Evolutionary conservation across 2,329 filamentous ascomycete genomes (phyloP), one percentile per base, ranked within the genome.

Genomic region (Pseudogymnoascus sp.): DNA sequence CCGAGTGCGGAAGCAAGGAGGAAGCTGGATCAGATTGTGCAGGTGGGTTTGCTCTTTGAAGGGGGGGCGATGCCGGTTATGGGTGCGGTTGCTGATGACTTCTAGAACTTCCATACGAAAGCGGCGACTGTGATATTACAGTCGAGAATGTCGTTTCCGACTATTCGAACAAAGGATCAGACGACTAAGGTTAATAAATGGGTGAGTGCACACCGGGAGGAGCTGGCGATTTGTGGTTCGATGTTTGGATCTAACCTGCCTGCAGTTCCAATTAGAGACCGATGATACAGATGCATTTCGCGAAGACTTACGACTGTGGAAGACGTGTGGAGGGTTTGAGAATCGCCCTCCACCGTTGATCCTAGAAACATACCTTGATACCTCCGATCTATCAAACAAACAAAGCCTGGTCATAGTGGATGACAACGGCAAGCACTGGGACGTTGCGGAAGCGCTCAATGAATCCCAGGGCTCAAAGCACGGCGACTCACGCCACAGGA

Each of bases 21-120:
- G 77, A 95, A 95, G 79, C 81, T 97, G 69, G 95, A 96, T 75
- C 92, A 96, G 77, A 95, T 97, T 72, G 88, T 97, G 70, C 91
- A 95, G 83, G 92, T 96, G 79, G 66, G 77, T 70, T 21, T 19
- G 29, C 29, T 6, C 10, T 35, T 56, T 56, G 29, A 33, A n/a
- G n/a, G 11, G 15, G 50, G 29, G 65, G 46, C 13, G 61, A 61
- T 17, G 31, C 26, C 19, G 29, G 64, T 68, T 26, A 65, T 72
- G 31, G 72, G 75, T 63, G 75, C 66, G 31, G 65, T 60, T 5
- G 63, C 29, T 56, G 29, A 56, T 33, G 29, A 19, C 70, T 67
- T 73, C 35, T 71, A 97, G 92, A 96, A 97, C 74, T 95, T 96
- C 76, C 90, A 93, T 74, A 87, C 86, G 68, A 97, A 97, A 79